Evolutionary conservation across 306 rosid genomes (phyloP).

Genomic region (Casuarina glauca): DNA sequence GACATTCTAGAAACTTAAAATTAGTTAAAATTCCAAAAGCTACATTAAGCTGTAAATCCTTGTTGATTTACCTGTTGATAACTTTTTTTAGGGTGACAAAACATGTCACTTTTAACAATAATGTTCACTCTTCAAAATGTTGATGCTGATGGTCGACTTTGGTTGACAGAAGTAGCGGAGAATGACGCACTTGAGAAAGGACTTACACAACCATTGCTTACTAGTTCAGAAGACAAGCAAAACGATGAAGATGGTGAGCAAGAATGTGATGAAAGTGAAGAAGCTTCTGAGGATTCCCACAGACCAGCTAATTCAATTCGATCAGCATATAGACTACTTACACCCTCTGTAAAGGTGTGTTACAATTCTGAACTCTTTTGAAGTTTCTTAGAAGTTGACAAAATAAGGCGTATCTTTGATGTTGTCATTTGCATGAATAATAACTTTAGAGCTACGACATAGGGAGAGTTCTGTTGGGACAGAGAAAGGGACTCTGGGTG

Average conservation of each 20-base stretch:
- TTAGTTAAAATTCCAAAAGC: neutral
- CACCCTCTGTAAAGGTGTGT: conserved; percentile 98
- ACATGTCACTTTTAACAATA: conserved; percentile 4
- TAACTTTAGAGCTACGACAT: too few species aligned
- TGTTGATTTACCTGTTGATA: conserved; percentile 8
- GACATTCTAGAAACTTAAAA: neutral
- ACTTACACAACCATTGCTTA: conserved; percentile 70
- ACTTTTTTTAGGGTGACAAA: neutral
- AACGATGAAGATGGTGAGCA: conserved; percentile 72
- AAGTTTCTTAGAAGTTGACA: too few species aligned
- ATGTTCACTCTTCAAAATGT: neutral
- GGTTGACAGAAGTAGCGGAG: conserved; percentile 35
- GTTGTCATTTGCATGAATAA: too few species aligned
- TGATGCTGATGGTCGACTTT: conserved; percentile 5
- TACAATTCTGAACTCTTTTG: conserved; percentile 1
- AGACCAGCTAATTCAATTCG: conserved; percentile 71
- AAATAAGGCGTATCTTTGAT: too few species aligned
- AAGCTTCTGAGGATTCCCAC: conserved; percentile 78
- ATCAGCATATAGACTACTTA: conserved; percentile 85
- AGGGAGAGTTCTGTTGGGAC: neutral
- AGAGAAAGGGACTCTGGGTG: too few species aligned
- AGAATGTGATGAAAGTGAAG: conserved; percentile 89
- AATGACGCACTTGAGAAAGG: conserved; percentile 64
- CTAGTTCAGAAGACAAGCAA: conserved; percentile 51
- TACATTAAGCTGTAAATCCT: neutral